These are phyloP conservation scores for Yamagishiella unicocca DNA, from an alignment of 139 green algal genomes.

Conservation along the genomic window DNA sequence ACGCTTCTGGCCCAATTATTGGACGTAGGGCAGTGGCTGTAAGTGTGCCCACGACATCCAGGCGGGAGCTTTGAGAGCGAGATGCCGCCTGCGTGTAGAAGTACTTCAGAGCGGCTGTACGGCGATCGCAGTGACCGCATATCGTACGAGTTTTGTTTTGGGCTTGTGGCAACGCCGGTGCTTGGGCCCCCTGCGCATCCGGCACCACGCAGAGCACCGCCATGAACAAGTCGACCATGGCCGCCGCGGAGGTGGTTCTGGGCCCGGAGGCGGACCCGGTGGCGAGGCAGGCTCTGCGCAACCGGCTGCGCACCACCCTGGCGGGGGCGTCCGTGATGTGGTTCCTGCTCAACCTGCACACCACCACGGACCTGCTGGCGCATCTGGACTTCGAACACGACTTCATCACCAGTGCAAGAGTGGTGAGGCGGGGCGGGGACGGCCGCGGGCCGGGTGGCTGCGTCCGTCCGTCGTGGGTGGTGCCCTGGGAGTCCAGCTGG, in stretches of 20 bases:
- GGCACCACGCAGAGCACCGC: neutral
- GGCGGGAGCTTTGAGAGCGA: too few relatives aligned
- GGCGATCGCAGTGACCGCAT: too few relatives aligned
- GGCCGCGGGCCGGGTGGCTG: neutral
- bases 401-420: neutral
- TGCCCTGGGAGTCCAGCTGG: too few relatives aligned
- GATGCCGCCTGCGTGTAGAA: too few relatives aligned
- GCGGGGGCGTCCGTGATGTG: conserved; percentile 6
- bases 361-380: neutral
- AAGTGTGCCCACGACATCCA: too few relatives aligned
- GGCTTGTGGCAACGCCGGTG: too few relatives aligned
- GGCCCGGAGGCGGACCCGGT: neutral
- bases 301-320: neutral
- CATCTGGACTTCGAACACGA: conserved; percentile 6
- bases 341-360: conserved; percentile 2
- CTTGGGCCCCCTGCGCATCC: neutral
- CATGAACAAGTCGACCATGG: neutral
- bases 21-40: too few relatives aligned
- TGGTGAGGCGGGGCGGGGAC: neutral
- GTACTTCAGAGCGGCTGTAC: too few relatives aligned
- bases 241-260: neutral
- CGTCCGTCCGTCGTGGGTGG: too few relatives aligned
- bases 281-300: neutral
- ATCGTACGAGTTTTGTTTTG: too few relatives aligned
- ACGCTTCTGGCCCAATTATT: neutral